Conservation (phyloP, 1,139 yeast genomes). For the Magnusiomyces tetraspermus region DNA sequence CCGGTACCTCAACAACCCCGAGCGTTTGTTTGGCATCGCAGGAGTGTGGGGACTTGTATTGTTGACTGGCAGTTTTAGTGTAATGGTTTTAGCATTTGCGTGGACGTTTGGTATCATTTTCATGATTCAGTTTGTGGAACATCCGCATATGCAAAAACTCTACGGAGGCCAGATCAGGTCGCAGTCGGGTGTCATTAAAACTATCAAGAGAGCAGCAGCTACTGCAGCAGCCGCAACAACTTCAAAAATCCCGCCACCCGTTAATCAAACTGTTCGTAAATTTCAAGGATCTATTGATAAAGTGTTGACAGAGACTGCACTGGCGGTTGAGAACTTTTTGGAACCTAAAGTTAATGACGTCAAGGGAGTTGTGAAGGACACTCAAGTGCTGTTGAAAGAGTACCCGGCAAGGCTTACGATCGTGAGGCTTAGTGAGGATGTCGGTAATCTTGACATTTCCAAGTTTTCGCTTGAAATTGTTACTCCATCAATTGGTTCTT, state of each 20-base stretch:
- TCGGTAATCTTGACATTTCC: slow-evolving; percentile 20
- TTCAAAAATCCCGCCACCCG: slow-evolving; percentile 23
- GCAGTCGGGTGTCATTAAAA: slow-evolving; percentile 56
- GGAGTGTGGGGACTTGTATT: slow-evolving; percentile 76
- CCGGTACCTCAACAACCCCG: slow-evolving; percentile 78
- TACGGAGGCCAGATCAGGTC: slow-evolving; percentile 51
- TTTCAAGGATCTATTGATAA: slow-evolving; percentile 34
- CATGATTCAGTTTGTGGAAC: slow-evolving; percentile 66
- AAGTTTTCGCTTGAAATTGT: slow-evolving; percentile 22
- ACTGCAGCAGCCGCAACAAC: no score
- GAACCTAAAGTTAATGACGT: slow-evolving; percentile 19
- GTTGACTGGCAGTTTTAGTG: slow-evolving; percentile 51
- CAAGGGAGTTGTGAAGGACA: slow-evolving; percentile 22
- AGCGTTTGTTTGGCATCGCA: slow-evolving; percentile 69
- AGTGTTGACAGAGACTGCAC: slow-evolving; percentile 30
- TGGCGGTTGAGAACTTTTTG: slow-evolving; percentile 30
- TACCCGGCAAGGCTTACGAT: slow-evolving; percentile 33
- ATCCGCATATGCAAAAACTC: slow-evolving; percentile 68
- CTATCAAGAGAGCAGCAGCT: slow-evolving; percentile 34
- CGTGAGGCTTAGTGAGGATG: slow-evolving; percentile 27
- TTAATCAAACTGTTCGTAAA: slow-evolving; percentile 25
- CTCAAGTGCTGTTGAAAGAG: slow-evolving; percentile 28
- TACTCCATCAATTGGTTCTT: slow-evolving; percentile 5
- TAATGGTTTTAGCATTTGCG: slow-evolving; percentile 46
- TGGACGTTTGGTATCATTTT: slow-evolving; percentile 65